Evolutionary conservation across 345 rosid species (phyloP).

Genomic region (Linum tenue): DNA sequence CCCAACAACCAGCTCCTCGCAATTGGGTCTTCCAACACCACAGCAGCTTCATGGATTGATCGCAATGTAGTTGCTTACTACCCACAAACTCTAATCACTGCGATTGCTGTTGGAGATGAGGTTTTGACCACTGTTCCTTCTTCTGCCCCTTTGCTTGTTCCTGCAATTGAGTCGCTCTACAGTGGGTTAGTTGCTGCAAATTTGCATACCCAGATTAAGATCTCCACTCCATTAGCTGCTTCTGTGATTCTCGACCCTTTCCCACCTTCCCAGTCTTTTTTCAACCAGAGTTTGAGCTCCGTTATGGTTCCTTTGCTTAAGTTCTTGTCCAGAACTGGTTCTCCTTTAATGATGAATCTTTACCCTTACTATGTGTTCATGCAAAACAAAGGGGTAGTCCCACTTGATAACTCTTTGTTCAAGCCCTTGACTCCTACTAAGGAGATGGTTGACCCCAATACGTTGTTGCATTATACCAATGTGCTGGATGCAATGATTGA

Average conservation of each 20-base stretch:
- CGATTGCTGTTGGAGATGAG: constrained; percentile 86
- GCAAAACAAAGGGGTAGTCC: constrained; percentile 95
- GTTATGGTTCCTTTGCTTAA: constrained; percentile 65
- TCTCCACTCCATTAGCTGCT: constrained; percentile 91
- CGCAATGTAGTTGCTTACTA: constrained; percentile 72
- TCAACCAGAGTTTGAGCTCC: constrained; percentile 72
- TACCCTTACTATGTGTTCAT: constrained; percentile 94
- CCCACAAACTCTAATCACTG: constrained; percentile 64
- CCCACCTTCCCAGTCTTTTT: constrained; percentile 94
- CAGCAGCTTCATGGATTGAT: constrained; percentile 83
- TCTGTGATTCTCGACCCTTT: constrained; percentile 67
- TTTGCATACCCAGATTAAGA: constrained; percentile 72
- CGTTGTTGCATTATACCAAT: constrained; percentile 86
- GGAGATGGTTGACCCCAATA: constrained; percentile 97
- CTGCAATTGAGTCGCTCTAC: constrained; percentile 80
- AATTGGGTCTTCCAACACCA: constrained; percentile 75
- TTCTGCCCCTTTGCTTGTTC: constrained; percentile 66
- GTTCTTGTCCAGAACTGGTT: constrained; percentile 67
- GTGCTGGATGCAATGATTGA: constrained; percentile 95
- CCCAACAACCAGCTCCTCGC: constrained; percentile 96
- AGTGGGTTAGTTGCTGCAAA: constrained; percentile 84
- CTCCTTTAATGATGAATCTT: constrained; percentile 94
- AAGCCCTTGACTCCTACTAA: constrained; percentile 81
- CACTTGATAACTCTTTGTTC: constrained; percentile 78
- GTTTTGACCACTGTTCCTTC: constrained; percentile 84